Evolutionary conservation across 495 filamentous ascomycete genomes (phyloP), one percentile per base, ranked within the genome.

Genomic region (Podospora pseudocomata): DNA sequence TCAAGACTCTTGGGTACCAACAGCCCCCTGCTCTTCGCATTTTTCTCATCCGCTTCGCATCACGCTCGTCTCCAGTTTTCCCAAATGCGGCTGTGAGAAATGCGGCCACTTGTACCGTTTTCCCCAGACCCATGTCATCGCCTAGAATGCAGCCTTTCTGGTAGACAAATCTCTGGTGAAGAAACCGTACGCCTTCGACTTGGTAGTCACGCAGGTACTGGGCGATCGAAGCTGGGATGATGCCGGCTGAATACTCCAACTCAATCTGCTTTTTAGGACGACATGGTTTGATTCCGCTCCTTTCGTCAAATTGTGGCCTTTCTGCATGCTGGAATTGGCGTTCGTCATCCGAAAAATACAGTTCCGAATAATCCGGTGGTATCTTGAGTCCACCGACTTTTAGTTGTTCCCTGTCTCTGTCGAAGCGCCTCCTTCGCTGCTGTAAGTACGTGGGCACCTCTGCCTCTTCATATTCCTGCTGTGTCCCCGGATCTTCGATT

Each of bases 51-150:
- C 92, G 82, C 73, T 97, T 97, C 2, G 77, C 82, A 73, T 99
- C 95, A 59, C 94, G 83, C 77, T 94, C 90, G 71, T 97, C 94
- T 2, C 88, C 96, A 5, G 92, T 97, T 79, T 98, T 98, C 0
- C 94, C 96, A 76, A 97, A 99, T 5, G 92, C 93, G 7, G 89
- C 93, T 0, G 92, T 93, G 44, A 99, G 83, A 72, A 98, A 99
- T 0, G 94, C 92, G 68, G 95, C 96, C 30, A 99, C 93, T 78
- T 99, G 95, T 16, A 99, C 92, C 0, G 95, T 99, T 77, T 99
- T 99, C 0, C 95, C 95, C 34, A 99, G 79, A 39, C 95, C 95
- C 95, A 99, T 99, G 74, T 99, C 95, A 77, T 99, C 95, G 1
- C 96, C 87, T 2, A 99, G 83, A 26, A 99, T 90, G 4, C 92